These are phyloP conservation scores for Fusarium luffae DNA, from an alignment of 2,329 filamentous ascomycete species.

Conservation along the genomic window DNA sequence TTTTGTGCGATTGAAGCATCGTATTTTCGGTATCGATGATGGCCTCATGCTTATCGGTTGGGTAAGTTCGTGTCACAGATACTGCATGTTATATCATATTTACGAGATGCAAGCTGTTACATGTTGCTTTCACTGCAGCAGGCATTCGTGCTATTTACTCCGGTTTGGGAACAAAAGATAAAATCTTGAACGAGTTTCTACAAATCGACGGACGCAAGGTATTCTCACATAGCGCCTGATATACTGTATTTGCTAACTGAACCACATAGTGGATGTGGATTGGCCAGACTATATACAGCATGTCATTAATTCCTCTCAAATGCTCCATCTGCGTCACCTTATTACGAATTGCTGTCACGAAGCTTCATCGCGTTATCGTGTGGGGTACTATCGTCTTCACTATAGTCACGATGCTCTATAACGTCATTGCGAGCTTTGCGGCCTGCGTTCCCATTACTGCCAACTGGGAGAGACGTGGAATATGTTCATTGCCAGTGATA, in stretches of 20 bases:
- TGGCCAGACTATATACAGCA: conserved; percentile 13
- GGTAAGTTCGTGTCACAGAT: conserved; percentile 1
- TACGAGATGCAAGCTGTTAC: conserved; percentile 4
- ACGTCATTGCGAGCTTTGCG: background rate
- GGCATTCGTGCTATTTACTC: background rate
- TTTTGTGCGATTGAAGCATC: conserved; percentile 1
- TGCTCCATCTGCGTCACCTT: conserved; percentile 29
- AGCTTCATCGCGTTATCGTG: conserved; percentile 20
- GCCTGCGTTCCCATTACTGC: background rate
- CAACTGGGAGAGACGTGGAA: background rate
- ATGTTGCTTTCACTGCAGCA: conserved; percentile 2
- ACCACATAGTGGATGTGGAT: conserved; percentile 26
- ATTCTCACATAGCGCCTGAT: background rate
- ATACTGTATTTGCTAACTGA: background rate
- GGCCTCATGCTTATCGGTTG: conserved; percentile 31
- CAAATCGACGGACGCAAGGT: conserved; percentile 9
- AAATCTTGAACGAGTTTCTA: conserved; percentile 3
- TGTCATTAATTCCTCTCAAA: conserved; percentile 29
- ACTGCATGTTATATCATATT: too few relatives aligned
- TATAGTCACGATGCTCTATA: background rate
- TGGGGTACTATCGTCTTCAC: conserved; percentile 20
- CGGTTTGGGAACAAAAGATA: conserved; percentile 23
- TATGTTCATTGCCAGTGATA: background rate
- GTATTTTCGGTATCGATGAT: conserved; percentile 27
- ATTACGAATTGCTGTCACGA: conserved; percentile 26